Conservation (phyloP, 805 yeast species). For the Debaryomyces maramus region DNA sequence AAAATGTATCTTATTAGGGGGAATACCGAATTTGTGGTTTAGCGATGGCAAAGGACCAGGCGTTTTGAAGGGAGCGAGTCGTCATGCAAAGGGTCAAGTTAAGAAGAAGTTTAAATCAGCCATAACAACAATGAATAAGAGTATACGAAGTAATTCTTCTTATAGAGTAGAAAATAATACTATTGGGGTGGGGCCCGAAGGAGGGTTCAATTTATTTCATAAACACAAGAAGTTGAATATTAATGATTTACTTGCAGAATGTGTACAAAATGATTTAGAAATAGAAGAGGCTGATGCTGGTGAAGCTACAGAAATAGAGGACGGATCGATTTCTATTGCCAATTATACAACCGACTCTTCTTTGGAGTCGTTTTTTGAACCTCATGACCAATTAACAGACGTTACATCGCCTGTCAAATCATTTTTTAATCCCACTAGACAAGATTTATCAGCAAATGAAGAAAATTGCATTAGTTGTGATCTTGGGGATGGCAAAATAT, state of each 20-base stretch:
- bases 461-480: too few relatives aligned
- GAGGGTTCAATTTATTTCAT: conserved; percentile 6
- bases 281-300: too few relatives aligned
- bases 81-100: conserved; percentile 13
- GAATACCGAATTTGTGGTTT: conserved; percentile 58
- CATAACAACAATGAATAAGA: conserved; percentile 6
- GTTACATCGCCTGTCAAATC: conserved; percentile 2
- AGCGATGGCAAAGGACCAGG: conserved; percentile 29
- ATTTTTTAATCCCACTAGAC: background rate
- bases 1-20: conserved; percentile 53
- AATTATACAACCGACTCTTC: background rate
- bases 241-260: conserved; percentile 1
- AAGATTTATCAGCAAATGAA: background rate
- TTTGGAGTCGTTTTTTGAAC: background rate
- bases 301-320: too few relatives aligned
- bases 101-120: conserved; percentile 11
- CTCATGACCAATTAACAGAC: background rate
- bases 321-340: too few relatives aligned
- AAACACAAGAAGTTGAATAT: background rate
- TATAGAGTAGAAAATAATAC: background rate
- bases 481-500: background rate
- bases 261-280: conserved; percentile 3
- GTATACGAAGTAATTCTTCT: conserved; percentile 7
- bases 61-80: conserved; percentile 17
- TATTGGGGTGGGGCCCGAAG: conserved; percentile 4